Evolutionary conservation across 1,139 yeast genomes (phyloP), one percentile per base, ranked within the genome.

Genomic region (Geotrichum cucujoidarum): DNA sequence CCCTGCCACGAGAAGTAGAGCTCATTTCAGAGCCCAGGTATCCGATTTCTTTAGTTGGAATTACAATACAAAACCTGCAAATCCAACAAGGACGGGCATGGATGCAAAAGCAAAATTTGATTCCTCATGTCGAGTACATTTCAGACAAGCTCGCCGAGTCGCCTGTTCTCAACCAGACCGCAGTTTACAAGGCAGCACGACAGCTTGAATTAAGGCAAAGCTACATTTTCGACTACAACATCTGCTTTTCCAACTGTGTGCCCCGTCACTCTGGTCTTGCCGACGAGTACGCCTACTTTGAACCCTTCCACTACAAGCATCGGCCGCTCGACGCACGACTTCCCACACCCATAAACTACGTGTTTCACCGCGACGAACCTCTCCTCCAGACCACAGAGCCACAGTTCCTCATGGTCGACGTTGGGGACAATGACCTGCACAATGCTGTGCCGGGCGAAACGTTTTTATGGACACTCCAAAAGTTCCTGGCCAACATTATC

Each of bases 111-210:
- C 49, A 45, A 21, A 33, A 38, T 35, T 16, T 27, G 16, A 47
- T 50, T 30, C 51, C 53, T 11, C n/a, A 27, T n/a, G 27, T 50
- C 18, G 53, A 50, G 20, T 50, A 42, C 42, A 43, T 50, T n/a
- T 40, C 51, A 10, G 53, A 50, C 29, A 47, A 47, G 31, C 24
- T 45, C 3, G 24, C 45, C 10, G 37, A 11, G 17, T 14, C 40
- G 1, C 35, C 45, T 2, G 33, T 17, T 4, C 14, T 49, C 20
- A 49, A 49, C 35, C 49, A 21, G 4, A 24, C 50, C 11, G 22
- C 49, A 10, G 10, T 47, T 16, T 50, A 50, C 43, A 18, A 16
- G n/a, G 53, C 42, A 8, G 42, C 49, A 8, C 39, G 51, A 7
- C 33, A 38, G 21, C 43, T 50, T 18, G 47, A 43, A 10, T 17